Base-by-base conservation (phyloP, 2,329 filamentous ascomycete species). In the Dothistroma pini region DNA sequence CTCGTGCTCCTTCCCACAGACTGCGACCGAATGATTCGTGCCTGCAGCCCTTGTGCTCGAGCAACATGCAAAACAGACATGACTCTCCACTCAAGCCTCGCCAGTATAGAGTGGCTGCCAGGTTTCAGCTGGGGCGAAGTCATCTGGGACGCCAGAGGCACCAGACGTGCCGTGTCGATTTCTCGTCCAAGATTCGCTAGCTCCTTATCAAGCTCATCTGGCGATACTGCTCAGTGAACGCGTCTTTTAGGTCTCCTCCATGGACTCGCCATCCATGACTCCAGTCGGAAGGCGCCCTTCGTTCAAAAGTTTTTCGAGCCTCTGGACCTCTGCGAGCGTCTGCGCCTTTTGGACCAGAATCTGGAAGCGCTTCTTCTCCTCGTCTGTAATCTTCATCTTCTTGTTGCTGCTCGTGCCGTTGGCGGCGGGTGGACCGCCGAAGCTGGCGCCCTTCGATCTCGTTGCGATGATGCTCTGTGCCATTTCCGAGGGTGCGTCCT, bases 281-380 rank as follows among this genome's bases (percentile, higher is more conserved):
- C 70, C 71, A 29, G 66, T 54, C 2, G 93, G 93, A 75, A 97
- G 83, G 71, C 90, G 83, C 1, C 95, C 95, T 75, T 97, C 93
- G 64, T 90, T 90, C 67, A 97, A 78, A 76, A 95, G 91, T 80
- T 93, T 96, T 80, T 99, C 95, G 73, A 99, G 76, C 68, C 86
- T 84, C 60, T 91, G 88, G 73, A 99, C 96, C 79, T 97, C 95
- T 68, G 92, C 89, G 71, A 99, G 75, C 72, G 89, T 96, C 75
- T 89, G 92, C 6, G 95, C 93, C 71, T 90, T 91, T 76, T 87
- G 87, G 75, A 99, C 96, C 78, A 93, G 83, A 71, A 91, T 88
- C 77, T 96, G 88, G 63, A 97, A 85, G 66, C 86, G 85, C 81
- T 89, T 89, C 80, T 89, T 89, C 83, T 99, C 95, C 72, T 87